phyloP scores from a whole-genome alignment of 108 stramenopile species.

The Fragilariopsis cylindrus region DNA sequence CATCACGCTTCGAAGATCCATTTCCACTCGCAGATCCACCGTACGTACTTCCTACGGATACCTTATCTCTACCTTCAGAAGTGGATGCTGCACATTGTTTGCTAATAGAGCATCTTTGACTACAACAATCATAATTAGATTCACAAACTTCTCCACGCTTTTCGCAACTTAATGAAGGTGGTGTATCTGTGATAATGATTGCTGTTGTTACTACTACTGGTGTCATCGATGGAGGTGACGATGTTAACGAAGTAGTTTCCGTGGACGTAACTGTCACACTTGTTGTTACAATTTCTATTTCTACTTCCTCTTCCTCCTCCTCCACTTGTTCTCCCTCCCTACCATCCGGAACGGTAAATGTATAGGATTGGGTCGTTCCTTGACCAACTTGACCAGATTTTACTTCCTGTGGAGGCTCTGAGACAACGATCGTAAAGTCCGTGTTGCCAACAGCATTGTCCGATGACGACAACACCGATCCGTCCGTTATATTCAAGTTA shows the following conservation, averaged over 20 bases:
- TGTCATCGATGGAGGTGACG: too few relatives aligned
- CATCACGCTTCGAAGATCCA: neutral
- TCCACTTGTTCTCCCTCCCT: neutral
- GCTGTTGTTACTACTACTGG: neutral
- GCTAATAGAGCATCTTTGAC: neutral
- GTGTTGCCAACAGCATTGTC: neutral
- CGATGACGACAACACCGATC: neutral
- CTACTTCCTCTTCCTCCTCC: neutral
- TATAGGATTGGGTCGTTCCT: neutral
- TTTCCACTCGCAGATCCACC: neutral
- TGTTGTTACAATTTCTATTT: neutral
- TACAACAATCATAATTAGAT: neutral
- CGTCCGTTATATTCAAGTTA: neutral
- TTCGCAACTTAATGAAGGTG: neutral
- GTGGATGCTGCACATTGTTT: neutral
- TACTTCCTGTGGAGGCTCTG: neutral
- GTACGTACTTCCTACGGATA: neutral
- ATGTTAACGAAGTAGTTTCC: too few relatives aligned
- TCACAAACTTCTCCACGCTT: neutral
- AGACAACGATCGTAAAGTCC: neutral
- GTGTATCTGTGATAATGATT: neutral
- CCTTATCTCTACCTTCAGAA: neutral
- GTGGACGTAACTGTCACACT: too few relatives aligned
- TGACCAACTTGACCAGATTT: neutral
- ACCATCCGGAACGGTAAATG: neutral